phyloP scores from a whole-genome alignment of 208 protist species.

The Wallacemonas sp. region DNA sequence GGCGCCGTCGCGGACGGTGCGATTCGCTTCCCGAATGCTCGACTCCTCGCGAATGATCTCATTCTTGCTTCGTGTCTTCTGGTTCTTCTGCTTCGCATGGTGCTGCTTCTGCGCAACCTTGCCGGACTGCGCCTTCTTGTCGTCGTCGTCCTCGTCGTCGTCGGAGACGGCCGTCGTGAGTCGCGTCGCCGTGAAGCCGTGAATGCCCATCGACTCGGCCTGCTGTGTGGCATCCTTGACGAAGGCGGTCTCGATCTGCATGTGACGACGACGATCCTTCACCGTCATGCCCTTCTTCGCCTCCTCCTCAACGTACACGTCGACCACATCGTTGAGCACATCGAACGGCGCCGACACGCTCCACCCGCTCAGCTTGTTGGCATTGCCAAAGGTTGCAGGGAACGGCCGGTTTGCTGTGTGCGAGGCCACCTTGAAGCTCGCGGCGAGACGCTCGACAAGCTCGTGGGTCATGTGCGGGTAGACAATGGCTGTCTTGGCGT shows the following conservation, averaged over 20 bases:
- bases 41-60: constrained; percentile 76
- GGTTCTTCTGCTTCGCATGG: constrained; percentile 71
- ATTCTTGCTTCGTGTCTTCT: constrained; percentile 70
- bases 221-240: constrained; percentile 71
- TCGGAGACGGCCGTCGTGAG: constrained; percentile 61
- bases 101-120: constrained; percentile 21
- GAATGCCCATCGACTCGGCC: constrained; percentile 87
- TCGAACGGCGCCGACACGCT: constrained; percentile 73
- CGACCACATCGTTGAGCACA: constrained; percentile 77
- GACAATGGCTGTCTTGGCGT: constrained; percentile 23
- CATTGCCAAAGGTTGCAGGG: constrained; percentile 58
- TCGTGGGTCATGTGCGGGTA: constrained; percentile 73
- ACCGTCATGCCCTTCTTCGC: constrained; percentile 62
- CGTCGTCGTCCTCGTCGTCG: constrained; percentile 53
- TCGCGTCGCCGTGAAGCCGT: constrained; percentile 62
- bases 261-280: constrained; percentile 39
- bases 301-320: constrained; percentile 51
- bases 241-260: constrained; percentile 66
- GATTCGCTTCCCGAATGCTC: constrained; percentile 57
- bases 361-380: constrained; percentile 77
- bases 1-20: constrained; percentile 35
- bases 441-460: constrained; percentile 74
- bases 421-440: constrained; percentile 38
- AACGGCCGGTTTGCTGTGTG: constrained; percentile 45
- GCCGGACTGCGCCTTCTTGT: constrained; percentile 26